phyloP scores from a whole-genome alignment of 2,329 filamentous ascomycete genomes.

The Monilinia vaccinii-corymbosi region DNA sequence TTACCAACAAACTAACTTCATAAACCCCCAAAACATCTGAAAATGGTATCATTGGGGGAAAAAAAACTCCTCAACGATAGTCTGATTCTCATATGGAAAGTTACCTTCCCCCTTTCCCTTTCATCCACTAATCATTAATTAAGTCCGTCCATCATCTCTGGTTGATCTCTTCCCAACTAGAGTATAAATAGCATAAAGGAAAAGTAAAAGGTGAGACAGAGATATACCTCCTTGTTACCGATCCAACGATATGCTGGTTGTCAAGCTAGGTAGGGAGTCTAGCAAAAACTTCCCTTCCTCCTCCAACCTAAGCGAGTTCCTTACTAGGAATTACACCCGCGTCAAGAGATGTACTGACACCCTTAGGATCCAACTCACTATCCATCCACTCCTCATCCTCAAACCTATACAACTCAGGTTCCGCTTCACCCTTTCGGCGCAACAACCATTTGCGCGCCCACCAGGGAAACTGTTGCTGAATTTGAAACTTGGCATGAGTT shows the following conservation, averaged over 20 bases:
- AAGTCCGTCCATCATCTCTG: background rate
- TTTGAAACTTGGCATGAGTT: slow-evolving; percentile 26
- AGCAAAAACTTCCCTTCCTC: background rate
- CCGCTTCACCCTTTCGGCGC: slow-evolving; percentile 26
- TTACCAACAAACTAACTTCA: background rate
- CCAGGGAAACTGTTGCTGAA: slow-evolving; percentile 23
- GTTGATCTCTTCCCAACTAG: background rate
- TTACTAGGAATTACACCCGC: background rate
- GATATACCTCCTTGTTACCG: background rate
- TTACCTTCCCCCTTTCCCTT: no score
- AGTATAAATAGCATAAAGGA: background rate
- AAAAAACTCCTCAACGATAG: background rate
- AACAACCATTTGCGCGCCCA: slow-evolving; percentile 18
- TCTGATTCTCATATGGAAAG: background rate
- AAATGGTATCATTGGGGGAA: background rate
- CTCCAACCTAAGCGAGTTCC: background rate
- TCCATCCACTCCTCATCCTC: slow-evolving; percentile 8
- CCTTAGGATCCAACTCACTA: background rate
- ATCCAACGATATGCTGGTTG: background rate
- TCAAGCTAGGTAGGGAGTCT: no score
- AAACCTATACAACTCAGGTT: slow-evolving; percentile 7
- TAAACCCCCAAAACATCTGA: background rate
- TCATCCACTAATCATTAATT: background rate
- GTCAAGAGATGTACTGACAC: background rate
- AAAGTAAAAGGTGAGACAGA: background rate